These are phyloP conservation scores for Nakazawaea pomicola DNA, from an alignment of 805 yeast genomes.

Conservation along the genomic window DNA sequence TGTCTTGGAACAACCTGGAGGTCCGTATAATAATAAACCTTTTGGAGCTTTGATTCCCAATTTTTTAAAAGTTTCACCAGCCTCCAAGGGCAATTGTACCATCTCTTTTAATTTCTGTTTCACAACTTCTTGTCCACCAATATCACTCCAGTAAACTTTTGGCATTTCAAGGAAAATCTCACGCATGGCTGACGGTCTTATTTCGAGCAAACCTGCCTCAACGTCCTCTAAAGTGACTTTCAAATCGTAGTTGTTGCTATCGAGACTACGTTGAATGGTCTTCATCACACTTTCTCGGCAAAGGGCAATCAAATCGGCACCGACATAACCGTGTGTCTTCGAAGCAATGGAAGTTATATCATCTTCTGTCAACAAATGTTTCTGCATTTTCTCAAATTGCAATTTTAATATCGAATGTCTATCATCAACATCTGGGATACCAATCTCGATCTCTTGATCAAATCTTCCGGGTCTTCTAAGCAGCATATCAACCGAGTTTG, in stretches of 20 bases:
- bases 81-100: constrained; percentile 86
- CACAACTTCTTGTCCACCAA: constrained; percentile 88
- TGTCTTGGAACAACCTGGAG: constrained; percentile 97
- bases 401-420: constrained; percentile 67
- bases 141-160: constrained; percentile 87
- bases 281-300: constrained; percentile 85
- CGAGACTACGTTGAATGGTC: constrained; percentile 62
- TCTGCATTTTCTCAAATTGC: constrained; percentile 52
- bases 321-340: constrained; percentile 95
- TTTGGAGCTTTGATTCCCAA: constrained; percentile 89
- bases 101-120: constrained; percentile 82
- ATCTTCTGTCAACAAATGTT: constrained; percentile 43
- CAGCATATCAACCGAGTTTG: constrained; percentile 65
- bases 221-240: constrained; percentile 53
- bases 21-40: constrained; percentile 91
- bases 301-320: constrained; percentile 88
- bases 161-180: constrained; percentile 95
- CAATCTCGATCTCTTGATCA: constrained; percentile 85
- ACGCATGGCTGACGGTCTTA: constrained; percentile 95
- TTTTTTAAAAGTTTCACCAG: constrained; percentile 66
- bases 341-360: constrained; percentile 63
- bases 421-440: constrained; percentile 84
- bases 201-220: constrained; percentile 67
- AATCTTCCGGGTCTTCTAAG: constrained; percentile 83
- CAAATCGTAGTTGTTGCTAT: constrained; percentile 30